Base-by-base conservation (phyloP, 768 basidiomycete species). In the Lactarius hengduanensis region DNA sequence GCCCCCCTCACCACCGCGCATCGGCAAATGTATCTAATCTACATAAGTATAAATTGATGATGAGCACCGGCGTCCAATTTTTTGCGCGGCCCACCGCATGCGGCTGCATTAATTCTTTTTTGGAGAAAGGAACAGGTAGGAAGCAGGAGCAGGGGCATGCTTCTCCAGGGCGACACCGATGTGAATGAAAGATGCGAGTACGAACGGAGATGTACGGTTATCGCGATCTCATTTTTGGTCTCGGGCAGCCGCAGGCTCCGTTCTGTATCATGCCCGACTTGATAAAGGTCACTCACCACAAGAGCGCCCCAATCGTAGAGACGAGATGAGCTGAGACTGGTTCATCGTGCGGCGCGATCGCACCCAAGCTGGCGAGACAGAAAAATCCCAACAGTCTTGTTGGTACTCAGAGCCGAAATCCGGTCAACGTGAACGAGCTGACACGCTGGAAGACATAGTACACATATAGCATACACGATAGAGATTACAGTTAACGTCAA, bases 401-500 rank as follows among this genome's bases (percentile, higher is more conserved):
- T 22, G n/a, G 22, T n/a, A 50, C n/a, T 53, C 50, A 28, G 13
- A 26, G 36, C 36, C 36, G 36, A 38, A 38, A 5, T 16, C 26
- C 13, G 20, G n/a, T 53, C 26, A 26, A 53, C 26, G 3, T 26
- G 47, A 50, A 15, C 11, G 47, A 50, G n/a, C 22, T 13, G 47
- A 50, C 11, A 50, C 47, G 13, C 50, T 28, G 26, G 2, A 54
- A 41, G n/a, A n/a, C 41, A 65, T 36, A 61, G 38, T 67, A 66
- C 67, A 65, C 67, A 65, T 30, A 64, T 61, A 68, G 55, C 67
- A 68, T 65, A 65, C 64, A 68, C n/a, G 56, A 58, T 65, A 67
- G 56, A 57, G 18, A 34, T 66, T 68, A 66, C 67, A 68, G 56
- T 26, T 22, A 57, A 66, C 59, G 55, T 66, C 54, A 45, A 43